Evolutionary conservation across 805 yeast species (phyloP).

Genomic region (Lipomyces anomalus): DNA sequence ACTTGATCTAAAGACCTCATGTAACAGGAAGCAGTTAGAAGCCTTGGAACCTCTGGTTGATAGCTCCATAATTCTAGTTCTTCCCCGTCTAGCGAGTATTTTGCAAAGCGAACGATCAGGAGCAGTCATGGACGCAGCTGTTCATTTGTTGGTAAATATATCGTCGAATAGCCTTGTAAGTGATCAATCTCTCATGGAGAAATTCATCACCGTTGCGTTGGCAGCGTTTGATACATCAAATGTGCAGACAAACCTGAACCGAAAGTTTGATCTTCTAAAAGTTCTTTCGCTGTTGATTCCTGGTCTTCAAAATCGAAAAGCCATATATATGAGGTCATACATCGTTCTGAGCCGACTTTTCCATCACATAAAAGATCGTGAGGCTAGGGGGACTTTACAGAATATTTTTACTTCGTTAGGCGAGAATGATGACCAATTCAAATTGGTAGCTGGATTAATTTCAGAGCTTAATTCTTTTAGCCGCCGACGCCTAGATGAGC

Average conservation of each 20-base stretch:
- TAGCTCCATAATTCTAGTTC: slow-evolving; percentile 1
- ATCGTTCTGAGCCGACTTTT: slow-evolving; percentile 48
- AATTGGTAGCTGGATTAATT: slow-evolving; percentile 48
- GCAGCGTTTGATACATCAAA: neutral
- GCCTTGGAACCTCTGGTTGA: slow-evolving; percentile 41
- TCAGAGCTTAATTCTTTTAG: slow-evolving; percentile 68
- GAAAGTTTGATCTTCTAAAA: neutral
- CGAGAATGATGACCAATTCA: slow-evolving; percentile 40
- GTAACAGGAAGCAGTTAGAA: neutral
- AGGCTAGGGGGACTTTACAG: slow-evolving; percentile 59
- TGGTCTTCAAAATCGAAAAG: neutral
- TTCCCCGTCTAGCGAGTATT: slow-evolving; percentile 11
- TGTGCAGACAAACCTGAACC: neutral
- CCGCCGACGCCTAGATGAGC: slow-evolving; percentile 54
- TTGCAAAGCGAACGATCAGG: slow-evolving; percentile 1
- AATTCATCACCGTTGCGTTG: neutral
- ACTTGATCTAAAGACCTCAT: slow-evolving; percentile 6
- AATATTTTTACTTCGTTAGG: slow-evolving; percentile 57
- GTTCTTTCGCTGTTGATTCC: neutral
- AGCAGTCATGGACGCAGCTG: neutral
- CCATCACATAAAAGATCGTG: slow-evolving; percentile 50
- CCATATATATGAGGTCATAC: neutral
- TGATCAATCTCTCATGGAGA: neutral
- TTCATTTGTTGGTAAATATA: neutral
- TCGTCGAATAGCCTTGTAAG: neutral